These are phyloP conservation scores for Pelargonium australe DNA, from an alignment of 441 rosid species.

Conservation along the genomic window DNA sequence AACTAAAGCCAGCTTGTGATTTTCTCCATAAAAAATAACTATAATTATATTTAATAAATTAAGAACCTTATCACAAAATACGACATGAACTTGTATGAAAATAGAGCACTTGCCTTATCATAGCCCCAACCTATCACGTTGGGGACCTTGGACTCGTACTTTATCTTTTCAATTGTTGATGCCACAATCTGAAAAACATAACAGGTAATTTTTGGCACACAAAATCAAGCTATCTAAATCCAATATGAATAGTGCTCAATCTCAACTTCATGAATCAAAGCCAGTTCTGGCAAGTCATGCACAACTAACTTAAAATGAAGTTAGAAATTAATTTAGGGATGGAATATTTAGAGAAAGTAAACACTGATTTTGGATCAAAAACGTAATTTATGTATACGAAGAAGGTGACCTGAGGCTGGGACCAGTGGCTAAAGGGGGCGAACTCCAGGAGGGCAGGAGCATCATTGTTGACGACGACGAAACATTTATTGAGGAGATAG, in stretches of 20 bases:
- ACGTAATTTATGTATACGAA: background rate
- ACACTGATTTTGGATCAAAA: background rate
- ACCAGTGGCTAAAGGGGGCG: conserved; percentile 34
- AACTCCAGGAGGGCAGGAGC: conserved; percentile 39
- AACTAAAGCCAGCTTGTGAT: too few species aligned
- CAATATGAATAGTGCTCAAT: too few species aligned
- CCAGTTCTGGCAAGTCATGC: too few species aligned
- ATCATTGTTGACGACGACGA: conserved; percentile 37
- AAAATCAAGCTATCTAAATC: background rate
- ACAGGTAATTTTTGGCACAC: background rate
- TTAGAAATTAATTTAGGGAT: background rate
- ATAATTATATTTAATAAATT: too few species aligned
- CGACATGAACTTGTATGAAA: background rate
- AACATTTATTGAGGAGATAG: conserved; percentile 49
- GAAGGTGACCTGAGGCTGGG: conserved; percentile 52
- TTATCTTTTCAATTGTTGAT: conserved; percentile 43
- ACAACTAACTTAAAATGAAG: background rate
- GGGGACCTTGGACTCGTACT: conserved; percentile 14
- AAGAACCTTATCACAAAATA: background rate
- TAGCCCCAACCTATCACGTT: conserved; percentile 50
- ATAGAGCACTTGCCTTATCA: conserved; percentile 43
- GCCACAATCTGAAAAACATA: conserved; percentile 44
- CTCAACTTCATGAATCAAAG: too few species aligned
- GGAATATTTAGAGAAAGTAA: background rate
- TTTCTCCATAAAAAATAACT: too few species aligned